These are phyloP conservation scores for Eucalyptus shirleyi DNA, from an alignment of 345 rosid genomes.

Conservation along the genomic window DNA sequence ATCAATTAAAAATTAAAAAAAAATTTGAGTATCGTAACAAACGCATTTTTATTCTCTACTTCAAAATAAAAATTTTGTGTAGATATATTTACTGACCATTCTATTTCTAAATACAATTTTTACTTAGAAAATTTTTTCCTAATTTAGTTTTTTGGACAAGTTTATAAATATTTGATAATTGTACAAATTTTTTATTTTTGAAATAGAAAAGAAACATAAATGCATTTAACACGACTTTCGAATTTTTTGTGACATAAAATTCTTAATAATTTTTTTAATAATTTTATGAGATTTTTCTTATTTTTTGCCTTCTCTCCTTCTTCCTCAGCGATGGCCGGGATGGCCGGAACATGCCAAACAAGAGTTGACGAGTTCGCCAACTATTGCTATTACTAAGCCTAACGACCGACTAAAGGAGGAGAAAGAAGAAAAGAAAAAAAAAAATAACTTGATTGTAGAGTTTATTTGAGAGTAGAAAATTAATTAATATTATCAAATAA, in stretches of 20 bases:
- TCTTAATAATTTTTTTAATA: no score
- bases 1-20: no score
- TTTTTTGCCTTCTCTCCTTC: no score
- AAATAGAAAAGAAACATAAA: fast-evolving
- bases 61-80: fast-evolving
- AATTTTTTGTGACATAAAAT: no score
- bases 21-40: fast-evolving
- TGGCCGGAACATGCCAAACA: neutral
- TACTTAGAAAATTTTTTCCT: fast-evolving
- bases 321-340: no score
- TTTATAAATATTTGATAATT: fast-evolving
- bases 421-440: fast-evolving
- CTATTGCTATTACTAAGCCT: fast-evolving
- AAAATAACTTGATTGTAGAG: fast-evolving
- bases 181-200: fast-evolving
- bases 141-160: no score
- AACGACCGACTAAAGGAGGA: fast-evolving
- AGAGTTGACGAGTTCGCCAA: fast-evolving
- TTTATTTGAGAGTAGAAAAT: no score
- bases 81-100: fast-evolving
- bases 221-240: fast-evolving
- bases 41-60: no score
- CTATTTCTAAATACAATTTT: fast-evolving
- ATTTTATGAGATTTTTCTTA: no score
- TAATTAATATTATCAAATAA: no score